A percentile compares a stretch with the other conserved stretches of the same genome.
These are phyloP conservation scores for Solanum sparsipilum DNA, from an alignment of 257 asterid species.

Conservation along the genomic window DNA sequence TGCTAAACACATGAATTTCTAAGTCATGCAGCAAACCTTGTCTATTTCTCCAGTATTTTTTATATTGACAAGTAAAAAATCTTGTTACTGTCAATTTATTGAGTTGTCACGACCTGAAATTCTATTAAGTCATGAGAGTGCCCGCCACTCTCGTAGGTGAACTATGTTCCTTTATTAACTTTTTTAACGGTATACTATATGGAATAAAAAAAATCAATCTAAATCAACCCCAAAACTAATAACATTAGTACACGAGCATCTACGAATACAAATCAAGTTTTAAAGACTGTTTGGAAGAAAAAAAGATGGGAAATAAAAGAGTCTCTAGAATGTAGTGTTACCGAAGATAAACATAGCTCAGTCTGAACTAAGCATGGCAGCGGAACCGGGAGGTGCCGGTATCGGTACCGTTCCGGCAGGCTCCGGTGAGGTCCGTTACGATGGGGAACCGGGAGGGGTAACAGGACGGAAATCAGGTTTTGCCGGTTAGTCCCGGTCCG, in stretches of 20 bases:
- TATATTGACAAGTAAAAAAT: no score
- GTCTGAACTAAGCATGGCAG: neutral
- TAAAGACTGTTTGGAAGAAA: neutral
- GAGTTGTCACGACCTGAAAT: neutral
- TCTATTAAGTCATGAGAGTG: neutral
- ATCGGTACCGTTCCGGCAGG: no score
- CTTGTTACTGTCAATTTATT: no score
- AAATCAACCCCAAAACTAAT: no score
- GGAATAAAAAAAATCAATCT: neutral
- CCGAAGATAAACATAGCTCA: neutral
- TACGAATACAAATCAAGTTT: neutral
- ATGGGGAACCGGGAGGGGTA: no score
- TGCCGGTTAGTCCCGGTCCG: no score
- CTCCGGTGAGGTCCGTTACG: no score
- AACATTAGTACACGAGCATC: neutral
- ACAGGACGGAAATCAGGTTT: no score
- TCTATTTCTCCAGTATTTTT: neutral
- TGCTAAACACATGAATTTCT: neutral
- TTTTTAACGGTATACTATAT: neutral
- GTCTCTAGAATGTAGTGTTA: neutral
- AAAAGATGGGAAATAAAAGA: neutral
- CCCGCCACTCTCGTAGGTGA: neutral
- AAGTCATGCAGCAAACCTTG: neutral
- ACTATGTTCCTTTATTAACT: neutral
- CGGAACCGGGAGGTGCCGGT: no score